Evolutionary conservation across 1,284 basidiomycete genomes (phyloP).

Genomic region (Cryptococcus sp.): DNA sequence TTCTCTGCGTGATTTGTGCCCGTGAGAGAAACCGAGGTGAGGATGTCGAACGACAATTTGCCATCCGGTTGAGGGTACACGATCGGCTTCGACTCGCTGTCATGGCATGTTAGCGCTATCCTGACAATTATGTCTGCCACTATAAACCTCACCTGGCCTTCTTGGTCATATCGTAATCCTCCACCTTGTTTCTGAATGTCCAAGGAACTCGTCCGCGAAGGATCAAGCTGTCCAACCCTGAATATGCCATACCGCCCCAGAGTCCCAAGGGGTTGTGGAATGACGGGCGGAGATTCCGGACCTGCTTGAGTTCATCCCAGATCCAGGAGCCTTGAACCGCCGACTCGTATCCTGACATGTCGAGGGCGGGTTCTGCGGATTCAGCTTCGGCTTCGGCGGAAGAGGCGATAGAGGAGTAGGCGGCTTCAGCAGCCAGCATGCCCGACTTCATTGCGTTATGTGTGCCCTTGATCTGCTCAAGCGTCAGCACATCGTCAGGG

Average conservation of each 20-base stretch:
- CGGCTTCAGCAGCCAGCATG: slow-evolving; percentile 92
- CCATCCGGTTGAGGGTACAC: slow-evolving; percentile 88
- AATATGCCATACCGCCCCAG: slow-evolving; percentile 86
- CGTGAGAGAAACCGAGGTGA: slow-evolving; percentile 87
- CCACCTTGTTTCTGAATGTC: slow-evolving; percentile 76
- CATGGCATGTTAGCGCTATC: neutral
- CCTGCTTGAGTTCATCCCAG: slow-evolving; percentile 82
- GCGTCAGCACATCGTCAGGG: neutral
- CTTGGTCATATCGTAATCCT: slow-evolving; percentile 75
- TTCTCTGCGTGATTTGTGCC: slow-evolving; percentile 97
- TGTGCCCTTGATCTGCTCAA: slow-evolving; percentile 88
- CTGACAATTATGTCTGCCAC: neutral
- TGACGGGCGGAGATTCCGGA: slow-evolving; percentile 88
- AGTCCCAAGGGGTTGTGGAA: slow-evolving; percentile 85
- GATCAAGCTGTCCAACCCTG: slow-evolving; percentile 83
- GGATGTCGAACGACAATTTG: slow-evolving; percentile 88
- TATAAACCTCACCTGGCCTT: slow-evolving; percentile 59
- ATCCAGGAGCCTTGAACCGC: slow-evolving; percentile 82
- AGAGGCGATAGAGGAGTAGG: slow-evolving; percentile 65
- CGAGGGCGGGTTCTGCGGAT: slow-evolving; percentile 51
- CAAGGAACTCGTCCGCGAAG: slow-evolving; percentile 86
- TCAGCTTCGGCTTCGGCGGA: slow-evolving; percentile 43
- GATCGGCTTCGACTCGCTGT: slow-evolving; percentile 71
- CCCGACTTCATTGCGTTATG: slow-evolving; percentile 99
- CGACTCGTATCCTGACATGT: slow-evolving; percentile 76